Evolutionary conservation across 2,329 filamentous ascomycete genomes (phyloP), one percentile per base, ranked within the genome.

Genomic region (Boeremia exigua): DNA sequence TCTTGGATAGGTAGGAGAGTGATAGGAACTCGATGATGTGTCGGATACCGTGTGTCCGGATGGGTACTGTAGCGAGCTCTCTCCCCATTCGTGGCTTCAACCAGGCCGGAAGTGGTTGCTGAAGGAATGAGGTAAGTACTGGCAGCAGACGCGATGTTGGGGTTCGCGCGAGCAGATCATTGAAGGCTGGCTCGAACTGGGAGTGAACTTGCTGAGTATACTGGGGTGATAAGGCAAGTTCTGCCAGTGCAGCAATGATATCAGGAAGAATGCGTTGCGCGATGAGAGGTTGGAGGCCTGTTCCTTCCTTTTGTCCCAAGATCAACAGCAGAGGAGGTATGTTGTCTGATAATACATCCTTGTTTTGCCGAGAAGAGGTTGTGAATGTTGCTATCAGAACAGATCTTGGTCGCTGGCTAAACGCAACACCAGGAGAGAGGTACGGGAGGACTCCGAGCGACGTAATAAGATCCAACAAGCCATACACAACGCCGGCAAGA

Each of bases 21-120:
- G 90, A 88, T 32, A 91, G 80, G 66, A 91, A 91, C 67, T 91
- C 88, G 58, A 91, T 79, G 0, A 86, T 88, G 25, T 85, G 82
- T 30, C 88, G 82, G 12, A 91, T 86, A 15, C 88, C 88, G 58
- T 85, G 81, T 2, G 78, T 75, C 4, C 88, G 80, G 25, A 90
- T 77, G 1, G 88, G 88, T 9, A 91, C 67, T 11, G 80, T 69
- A 1, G 87, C 85, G 39, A 91, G 78, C 11, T 83, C 79, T 53
- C 80, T 80, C 62, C 87, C 78, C 1, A 91, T 69, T 37, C 80
- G 80, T 15, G 79, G 62, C 38, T 82, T 83, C n/a, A 90, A 78
- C 85, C 86, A 89, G 69, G 73, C 62, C 10, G 86, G 85, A 14
- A 84, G 80, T 52, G 81, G 81, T 10, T 88, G 86, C 57, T 88